These are phyloP conservation scores for Ambrosia artemisiifolia DNA, from an alignment of 129 eudicot species.

Conservation along the genomic window DNA sequence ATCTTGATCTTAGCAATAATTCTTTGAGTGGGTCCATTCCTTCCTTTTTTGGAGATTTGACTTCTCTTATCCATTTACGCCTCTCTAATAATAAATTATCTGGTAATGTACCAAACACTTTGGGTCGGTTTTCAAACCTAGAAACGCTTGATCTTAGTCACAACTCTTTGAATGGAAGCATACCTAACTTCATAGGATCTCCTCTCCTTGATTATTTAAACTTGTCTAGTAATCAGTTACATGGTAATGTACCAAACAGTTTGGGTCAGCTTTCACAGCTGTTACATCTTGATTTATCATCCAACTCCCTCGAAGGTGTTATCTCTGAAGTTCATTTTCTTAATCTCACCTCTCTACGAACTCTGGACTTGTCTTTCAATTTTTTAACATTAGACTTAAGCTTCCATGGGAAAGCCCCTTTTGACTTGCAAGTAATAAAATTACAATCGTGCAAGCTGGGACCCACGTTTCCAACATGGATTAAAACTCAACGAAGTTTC, in stretches of 20 bases:
- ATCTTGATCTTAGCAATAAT: too few relatives aligned
- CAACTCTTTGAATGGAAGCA: conserved; percentile 14
- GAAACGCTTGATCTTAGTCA: neutral
- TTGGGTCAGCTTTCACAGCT: conserved; percentile 12
- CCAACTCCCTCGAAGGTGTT: conserved; percentile 22
- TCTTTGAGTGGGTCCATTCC: too few relatives aligned
- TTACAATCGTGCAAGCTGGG: conserved; percentile 37
- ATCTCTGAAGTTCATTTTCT: neutral
- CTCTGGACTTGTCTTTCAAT: conserved; percentile 38
- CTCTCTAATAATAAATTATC: too few relatives aligned
- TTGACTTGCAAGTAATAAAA: conserved; percentile 11
- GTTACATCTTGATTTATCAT: conserved; percentile 13
- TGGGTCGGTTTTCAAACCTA: neutral
- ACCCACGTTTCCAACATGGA: conserved; percentile 39
- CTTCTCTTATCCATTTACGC: too few relatives aligned
- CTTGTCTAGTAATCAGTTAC: conserved; percentile 14
- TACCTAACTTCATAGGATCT: conserved; percentile 6
- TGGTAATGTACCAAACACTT: too few relatives aligned
- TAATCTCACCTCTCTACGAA: conserved; percentile 13
- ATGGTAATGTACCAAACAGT: neutral
- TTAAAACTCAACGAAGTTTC: conserved; percentile 22
- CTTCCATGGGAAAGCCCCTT: conserved; percentile 26
- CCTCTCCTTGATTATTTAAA: neutral
- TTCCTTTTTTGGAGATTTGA: too few relatives aligned
- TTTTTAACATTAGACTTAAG: conserved; percentile 22